A percentile compares a stretch with the other conserved stretches of the same genome.
phyloP scores from a whole-genome alignment of 2,329 filamentous ascomycete species.

The Sclerotinia sclerotiorum region DNA sequence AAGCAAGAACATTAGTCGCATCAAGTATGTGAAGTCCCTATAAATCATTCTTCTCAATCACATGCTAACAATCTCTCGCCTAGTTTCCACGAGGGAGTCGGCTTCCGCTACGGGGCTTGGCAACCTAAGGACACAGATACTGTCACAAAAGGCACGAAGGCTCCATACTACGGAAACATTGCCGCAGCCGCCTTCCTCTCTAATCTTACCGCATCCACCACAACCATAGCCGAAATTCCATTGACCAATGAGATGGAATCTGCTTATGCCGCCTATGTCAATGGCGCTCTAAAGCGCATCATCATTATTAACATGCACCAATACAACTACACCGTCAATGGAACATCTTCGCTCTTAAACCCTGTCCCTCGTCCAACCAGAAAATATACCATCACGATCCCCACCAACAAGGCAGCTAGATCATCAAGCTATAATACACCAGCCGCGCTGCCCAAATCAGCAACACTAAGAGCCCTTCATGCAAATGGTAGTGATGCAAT shows the following conservation, averaged over 20 bases:
- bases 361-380: constrained; percentile 39
- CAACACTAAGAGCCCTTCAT: constrained; percentile 49
- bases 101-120: constrained; percentile 62
- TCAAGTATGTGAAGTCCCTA: constrained; percentile 43
- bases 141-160: constrained; percentile 55
- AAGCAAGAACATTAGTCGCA: constrained; percentile 53
- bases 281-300: constrained; percentile 47
- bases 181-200: constrained; percentile 58
- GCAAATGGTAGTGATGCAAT: constrained; percentile 66
- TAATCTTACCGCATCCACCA: constrained; percentile 41
- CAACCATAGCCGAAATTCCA: constrained; percentile 51
- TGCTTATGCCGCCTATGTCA: constrained; percentile 57
- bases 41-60: background rate
- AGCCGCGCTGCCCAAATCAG: constrained; percentile 25
- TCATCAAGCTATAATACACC: constrained; percentile 5
- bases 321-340: constrained; percentile 58
- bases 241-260: constrained; percentile 45
- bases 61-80: background rate
- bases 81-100: constrained; percentile 61
- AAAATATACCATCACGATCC: constrained; percentile 47
- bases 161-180: constrained; percentile 64
- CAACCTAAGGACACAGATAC: constrained; percentile 55
- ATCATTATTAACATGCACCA: constrained; percentile 57
- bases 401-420: constrained; percentile 17
- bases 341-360: constrained; percentile 38